Base-by-base conservation (phyloP, 2,329 filamentous ascomycete species). In the Microascus cirrosus region DNA sequence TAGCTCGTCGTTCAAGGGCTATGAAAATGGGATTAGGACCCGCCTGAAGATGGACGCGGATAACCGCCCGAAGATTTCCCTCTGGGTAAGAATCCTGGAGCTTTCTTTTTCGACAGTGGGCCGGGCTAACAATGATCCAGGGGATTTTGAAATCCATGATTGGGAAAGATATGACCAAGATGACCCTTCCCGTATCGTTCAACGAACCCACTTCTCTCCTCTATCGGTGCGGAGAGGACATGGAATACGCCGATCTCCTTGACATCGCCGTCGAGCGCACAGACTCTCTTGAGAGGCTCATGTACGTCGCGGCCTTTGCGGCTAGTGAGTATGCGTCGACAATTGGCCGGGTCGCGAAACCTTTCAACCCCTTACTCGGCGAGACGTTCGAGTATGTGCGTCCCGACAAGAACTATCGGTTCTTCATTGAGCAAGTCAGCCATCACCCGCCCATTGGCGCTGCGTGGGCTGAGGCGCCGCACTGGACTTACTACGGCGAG, bases 151-250 rank as follows among this genome's bases (percentile, higher is more conserved):
- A 97, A 75, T 97, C 93, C 24, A 97, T 99, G 94, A 96, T 99
- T 72, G 94, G 94, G 62, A 97, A 99, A 71, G 94, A 99, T 68
- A 97, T 99, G 94, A 97, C 94, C 42, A 97, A 95, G 77, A 99
- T 99, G 93, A 97, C 94, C 0, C 76, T 99, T 22, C 94, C 94
- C 0, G 94, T 99, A 2, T 96, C 94, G 0, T 97, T 99, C 77
- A 99, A 99, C 73, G 94, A 99, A 71, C 94, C 94, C 0, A 99
- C 94, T 0, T 97, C 94, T 6, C 77, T 99, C 13, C 80, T 99
- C 10, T 94, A 97, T 71, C 89, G 94, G 68, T 93, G 95, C 51
- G 90, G 90, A 5, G 94, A 99, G 73, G 94, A 99, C 67, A 93
- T 99, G 89, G 94, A 99, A 72, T 99, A 99, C 68, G 89, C 89